phyloP scores from a whole-genome alignment of 768 basidiomycete species.

The Calocybe indica region DNA sequence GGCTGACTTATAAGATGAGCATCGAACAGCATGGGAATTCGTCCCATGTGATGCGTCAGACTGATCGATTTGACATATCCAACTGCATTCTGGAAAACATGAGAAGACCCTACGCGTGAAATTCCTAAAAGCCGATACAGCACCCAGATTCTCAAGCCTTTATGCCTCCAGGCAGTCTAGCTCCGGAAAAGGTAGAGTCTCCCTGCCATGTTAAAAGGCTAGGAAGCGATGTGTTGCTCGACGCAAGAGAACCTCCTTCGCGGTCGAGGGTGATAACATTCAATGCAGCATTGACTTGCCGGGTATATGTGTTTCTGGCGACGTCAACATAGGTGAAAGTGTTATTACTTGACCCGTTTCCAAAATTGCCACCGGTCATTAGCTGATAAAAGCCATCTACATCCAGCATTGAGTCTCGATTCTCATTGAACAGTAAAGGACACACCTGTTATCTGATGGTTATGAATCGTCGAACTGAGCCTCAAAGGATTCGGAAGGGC shows the following conservation, averaged over 20 bases:
- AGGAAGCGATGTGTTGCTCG: not conserved
- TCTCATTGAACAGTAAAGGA: slow-evolving; percentile 30
- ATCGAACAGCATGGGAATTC: no score
- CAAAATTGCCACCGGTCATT: slow-evolving; percentile 36
- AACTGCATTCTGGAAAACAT: no score
- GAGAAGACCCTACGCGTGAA: no score
- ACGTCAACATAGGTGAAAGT: slow-evolving; percentile 55
- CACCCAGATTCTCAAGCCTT: no score
- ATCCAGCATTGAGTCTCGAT: slow-evolving; percentile 22
- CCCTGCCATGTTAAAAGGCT: not conserved
- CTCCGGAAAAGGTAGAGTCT: not conserved
- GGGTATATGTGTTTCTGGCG: slow-evolving; percentile 55
- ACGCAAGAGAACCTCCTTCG: slow-evolving; percentile 44
- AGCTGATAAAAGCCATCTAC: slow-evolving; percentile 24
- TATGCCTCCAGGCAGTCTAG: slow-evolving; percentile 16
- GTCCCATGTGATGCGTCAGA: no score
- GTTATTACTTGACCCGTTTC: slow-evolving; percentile 69
- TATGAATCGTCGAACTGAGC: slow-evolving; percentile 48
- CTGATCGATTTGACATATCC: no score
- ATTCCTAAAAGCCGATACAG: no score
- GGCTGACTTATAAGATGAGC: no score
- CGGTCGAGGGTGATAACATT: slow-evolving; percentile 57
- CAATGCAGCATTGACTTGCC: slow-evolving; percentile 54
- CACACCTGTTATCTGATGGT: slow-evolving; percentile 56
- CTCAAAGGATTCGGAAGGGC: slow-evolving; percentile 55